Evolutionary conservation across 1,284 basidiomycete genomes (phyloP).

Genomic region (Ceratobasidium theobromae): DNA sequence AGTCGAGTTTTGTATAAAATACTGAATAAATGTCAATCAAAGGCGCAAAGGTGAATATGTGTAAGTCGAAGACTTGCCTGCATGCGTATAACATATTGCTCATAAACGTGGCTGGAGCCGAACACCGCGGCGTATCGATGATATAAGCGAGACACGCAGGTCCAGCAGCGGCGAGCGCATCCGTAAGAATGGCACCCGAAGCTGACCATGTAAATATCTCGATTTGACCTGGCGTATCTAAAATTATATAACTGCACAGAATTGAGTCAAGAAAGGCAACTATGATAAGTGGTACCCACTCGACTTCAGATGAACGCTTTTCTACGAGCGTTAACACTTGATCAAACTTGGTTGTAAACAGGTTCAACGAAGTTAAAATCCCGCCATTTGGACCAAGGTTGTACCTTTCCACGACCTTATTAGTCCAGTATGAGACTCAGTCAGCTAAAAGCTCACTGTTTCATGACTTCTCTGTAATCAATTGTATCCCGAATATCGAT

Average conservation of each 20-base stretch:
- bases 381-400: conserved; percentile 98
- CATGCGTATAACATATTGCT: conserved; percentile 99
- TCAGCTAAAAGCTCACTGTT: conserved; percentile 72
- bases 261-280: neutral
- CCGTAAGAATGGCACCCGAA: conserved; percentile 97
- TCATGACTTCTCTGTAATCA: conserved; percentile 98
- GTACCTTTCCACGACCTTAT: conserved; percentile 61
- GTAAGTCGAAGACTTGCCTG: conserved; percentile 57
- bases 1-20: conserved; percentile 98
- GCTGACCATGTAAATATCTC: conserved; percentile 99
- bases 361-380: conserved; percentile 93
- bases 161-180: conserved; percentile 90
- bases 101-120: conserved; percentile 98
- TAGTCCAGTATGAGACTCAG: conserved; percentile 37
- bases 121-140: conserved; percentile 95
- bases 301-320: conserved; percentile 82
- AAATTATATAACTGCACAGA: conserved; percentile 74
- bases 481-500: conserved; percentile 98
- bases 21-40: conserved; percentile 47
- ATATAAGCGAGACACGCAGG: conserved; percentile 96
- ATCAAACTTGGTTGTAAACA: conserved; percentile 99
- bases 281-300: conserved; percentile 56
- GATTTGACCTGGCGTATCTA: conserved; percentile 99
- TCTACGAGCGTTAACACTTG: conserved; percentile 93
- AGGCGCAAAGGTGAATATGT: neutral